Base-by-base conservation (phyloP, 2,329 filamentous ascomycete genomes). In the Diaporthe ampelina region DNA sequence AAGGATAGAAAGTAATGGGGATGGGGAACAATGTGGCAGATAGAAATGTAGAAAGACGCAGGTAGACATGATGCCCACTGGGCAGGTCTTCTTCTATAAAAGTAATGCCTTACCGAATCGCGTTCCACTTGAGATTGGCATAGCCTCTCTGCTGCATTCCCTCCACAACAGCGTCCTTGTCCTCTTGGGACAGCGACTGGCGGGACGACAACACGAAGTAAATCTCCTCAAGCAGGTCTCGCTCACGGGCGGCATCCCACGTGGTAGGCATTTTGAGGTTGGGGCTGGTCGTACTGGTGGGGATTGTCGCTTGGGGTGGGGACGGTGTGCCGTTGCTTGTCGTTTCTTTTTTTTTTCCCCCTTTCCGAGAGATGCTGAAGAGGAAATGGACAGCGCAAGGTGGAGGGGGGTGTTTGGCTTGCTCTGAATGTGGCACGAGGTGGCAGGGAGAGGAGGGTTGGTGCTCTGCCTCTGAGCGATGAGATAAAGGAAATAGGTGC, bases 221-320 rank as follows among this genome's bases (percentile, higher is more conserved):
- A 8, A 82, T 73, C 19, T 78, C 71, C 19, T 79, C 37, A 26
- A 80, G 76, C 17, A 82, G 77, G 52, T 78, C 77, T 1, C 67
- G 17, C 17, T 76, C 17, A 15, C 57, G 70, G 11, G 35, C 11
- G 9, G 63, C 70, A 10, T 72, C 70, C 70, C 70, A 63, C 7
- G 11, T 6, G 29, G 48, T 10, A 63, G 70, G 57, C 70, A 72
- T 72, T 13, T 32, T 45, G 57, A 43, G 10, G 29, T 37, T 19
- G 21, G 7, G 7, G 32, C 52, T 52, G 52, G 43, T 32, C 3
- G 45, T 24, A 6, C 29, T 43, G n/a, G 15, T 19, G 45, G 13
- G 7, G 19, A 24, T 19, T 4, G 6, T 19, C 40, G 57, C 8
- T 56, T 50, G 29, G 26, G 50, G 29, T 29, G 3, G 15, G 26